Evolutionary conservation across 202 grass and related monocot species (phyloP).

Genomic region (Digitaria exilis): DNA sequence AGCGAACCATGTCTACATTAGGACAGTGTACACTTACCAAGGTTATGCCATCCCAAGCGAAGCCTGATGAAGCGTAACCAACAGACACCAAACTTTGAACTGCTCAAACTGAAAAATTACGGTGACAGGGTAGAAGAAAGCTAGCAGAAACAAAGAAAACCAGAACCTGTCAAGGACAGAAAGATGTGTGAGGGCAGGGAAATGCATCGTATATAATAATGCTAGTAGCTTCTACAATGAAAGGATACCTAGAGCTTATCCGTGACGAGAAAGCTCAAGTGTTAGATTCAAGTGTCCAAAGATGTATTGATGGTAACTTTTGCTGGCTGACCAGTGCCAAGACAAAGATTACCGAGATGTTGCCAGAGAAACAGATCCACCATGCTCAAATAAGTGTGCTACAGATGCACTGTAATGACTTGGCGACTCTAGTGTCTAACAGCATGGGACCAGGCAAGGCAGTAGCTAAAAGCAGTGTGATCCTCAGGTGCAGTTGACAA

Average conservation of each 20-base stretch:
- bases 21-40: conserved; percentile 25
- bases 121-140: conserved; percentile 20
- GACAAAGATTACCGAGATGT: conserved; percentile 45
- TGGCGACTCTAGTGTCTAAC: conserved; percentile 50
- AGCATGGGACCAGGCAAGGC: conserved; percentile 53
- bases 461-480: conserved; percentile 27
- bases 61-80: conserved; percentile 14
- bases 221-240: neutral
- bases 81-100: conserved; percentile 10
- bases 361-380: conserved; percentile 45
- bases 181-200: conserved; percentile 5
- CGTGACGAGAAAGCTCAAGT: conserved; percentile 21
- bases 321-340: conserved; percentile 47
- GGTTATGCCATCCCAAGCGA: conserved; percentile 38
- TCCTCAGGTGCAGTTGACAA: conserved; percentile 91
- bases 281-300: conserved; percentile 46
- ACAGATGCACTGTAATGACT: conserved; percentile 43
- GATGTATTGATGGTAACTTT: conserved; percentile 46
- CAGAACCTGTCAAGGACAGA: conserved; percentile 42
- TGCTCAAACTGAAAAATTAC: conserved; percentile 26
- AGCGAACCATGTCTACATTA: neutral
- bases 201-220: neutral
- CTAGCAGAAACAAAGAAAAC: conserved; percentile 38
- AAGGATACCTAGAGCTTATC: conserved; percentile 48
- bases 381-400: conserved; percentile 54